These are phyloP conservation scores for Suillus luteus DNA, from an alignment of 768 basidiomycete genomes.

Conservation along the genomic window DNA sequence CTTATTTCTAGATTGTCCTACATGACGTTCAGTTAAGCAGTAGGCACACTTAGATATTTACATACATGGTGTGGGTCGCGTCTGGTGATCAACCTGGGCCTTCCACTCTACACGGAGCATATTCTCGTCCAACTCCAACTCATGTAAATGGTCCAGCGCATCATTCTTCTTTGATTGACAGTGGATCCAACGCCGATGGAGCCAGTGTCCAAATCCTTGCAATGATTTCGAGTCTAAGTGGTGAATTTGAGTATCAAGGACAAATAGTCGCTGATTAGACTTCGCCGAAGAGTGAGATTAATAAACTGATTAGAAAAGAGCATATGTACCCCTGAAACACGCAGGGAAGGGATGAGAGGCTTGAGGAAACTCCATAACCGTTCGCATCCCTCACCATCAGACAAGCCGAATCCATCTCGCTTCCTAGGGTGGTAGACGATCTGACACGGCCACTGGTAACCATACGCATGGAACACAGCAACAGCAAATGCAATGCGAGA, in stretches of 20 bases:
- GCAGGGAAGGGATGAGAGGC: constrained; percentile 21
- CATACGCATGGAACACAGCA: constrained; percentile 39
- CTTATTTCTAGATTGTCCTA: no score
- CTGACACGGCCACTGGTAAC: constrained; percentile 38
- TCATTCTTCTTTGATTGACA: no score
- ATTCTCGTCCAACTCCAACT: no score
- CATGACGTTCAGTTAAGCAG: no score
- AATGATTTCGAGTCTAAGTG: neutral
- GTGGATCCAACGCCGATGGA: no score
- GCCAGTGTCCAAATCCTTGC: neutral
- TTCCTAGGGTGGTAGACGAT: constrained; percentile 39
- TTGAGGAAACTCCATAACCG: constrained; percentile 27
- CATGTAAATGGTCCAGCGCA: no score
- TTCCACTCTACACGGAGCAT: no score
- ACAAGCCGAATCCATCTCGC: constrained; percentile 23
- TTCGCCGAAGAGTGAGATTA: constrained; percentile 20
- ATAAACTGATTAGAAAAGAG: neutral
- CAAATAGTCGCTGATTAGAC: constrained; percentile 30
- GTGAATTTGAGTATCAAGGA: constrained; percentile 20
- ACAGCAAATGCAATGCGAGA: constrained; percentile 30
- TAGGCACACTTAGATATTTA: no score
- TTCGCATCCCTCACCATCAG: constrained; percentile 11
- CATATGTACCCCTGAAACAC: constrained; percentile 22
- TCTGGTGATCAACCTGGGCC: no score
- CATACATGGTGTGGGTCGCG: no score